Evolutionary conservation across 116 monocot species (phyloP), one percentile per base, ranked within the genome.

Genomic region (Thalassia testudinum): DNA sequence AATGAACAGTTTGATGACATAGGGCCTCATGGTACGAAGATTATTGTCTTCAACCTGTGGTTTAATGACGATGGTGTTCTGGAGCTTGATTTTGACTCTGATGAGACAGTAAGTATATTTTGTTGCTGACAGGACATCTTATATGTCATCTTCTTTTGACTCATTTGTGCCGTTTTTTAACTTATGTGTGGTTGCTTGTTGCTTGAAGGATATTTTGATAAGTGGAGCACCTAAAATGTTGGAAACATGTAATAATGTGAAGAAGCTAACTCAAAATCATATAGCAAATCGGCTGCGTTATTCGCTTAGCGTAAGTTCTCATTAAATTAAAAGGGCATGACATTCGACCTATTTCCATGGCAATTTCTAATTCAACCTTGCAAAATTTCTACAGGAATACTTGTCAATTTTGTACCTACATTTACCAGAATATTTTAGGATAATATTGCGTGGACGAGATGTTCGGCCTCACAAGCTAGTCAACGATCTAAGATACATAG

Each of bases 31-130:
- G 92, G 92, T 19, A 92, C 92, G 40, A 92, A 71, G 61, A 58
- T 92, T 56, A 64, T 92, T n/a, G 65, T 92, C 12, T 92, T 66
- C 72, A 92, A 92, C 64, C 67, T 92, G 20, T 92, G 92, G 92
- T 50, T 64, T 43, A 86, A 82, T 61, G 82, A 83, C 65, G 75
- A 80, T 59, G 86, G 86, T 28, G 58, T 65, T 60, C 62, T 77
- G 72, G 92, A 92, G 72, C 79, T 92, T 52, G 77, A 92, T 68
- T 92, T 92, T 66, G 63, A 75, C 42, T 72, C 79, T 38, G 72
- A 92, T 77, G 37, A 61, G n/a, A 49, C 74, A 72, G 92, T 92
- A 45, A 52, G 63, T 26, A 42, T 29, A 52, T 44, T 21, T 57
- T 18, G n/a, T n/a, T n/a, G n/a, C n/a, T n/a, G n/a, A n/a, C n/a